These are phyloP conservation scores for Xerocomus brunneocitrinus DNA, from an alignment of 768 basidiomycete species.

Conservation along the genomic window DNA sequence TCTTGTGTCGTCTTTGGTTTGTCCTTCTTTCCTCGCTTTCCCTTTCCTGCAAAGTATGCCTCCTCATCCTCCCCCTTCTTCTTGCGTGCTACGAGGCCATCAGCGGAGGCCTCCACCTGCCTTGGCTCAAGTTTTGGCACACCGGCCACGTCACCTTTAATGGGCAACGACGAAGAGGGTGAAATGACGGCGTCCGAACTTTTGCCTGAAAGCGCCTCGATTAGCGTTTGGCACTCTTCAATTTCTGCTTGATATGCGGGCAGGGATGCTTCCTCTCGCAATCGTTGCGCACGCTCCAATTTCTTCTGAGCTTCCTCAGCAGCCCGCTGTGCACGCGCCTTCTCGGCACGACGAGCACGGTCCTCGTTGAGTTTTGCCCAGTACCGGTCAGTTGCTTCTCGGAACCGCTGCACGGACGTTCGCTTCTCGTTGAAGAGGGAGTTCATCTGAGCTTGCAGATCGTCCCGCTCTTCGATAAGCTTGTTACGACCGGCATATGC, in stretches of 20 bases:
- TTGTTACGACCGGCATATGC: conserved; percentile 74
- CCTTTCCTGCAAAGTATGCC: conserved; percentile 74
- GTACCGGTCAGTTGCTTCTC: conserved; percentile 80
- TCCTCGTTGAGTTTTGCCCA: conserved; percentile 87
- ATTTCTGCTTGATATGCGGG: conserved; percentile 93
- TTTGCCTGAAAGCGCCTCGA: conserved; percentile 79
- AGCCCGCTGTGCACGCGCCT: conserved; percentile 65
- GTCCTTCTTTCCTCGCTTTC: conserved; percentile 58
- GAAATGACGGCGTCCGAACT: conserved; percentile 40
- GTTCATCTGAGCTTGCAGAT: conserved; percentile 64
- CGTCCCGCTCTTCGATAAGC: conserved; percentile 84
- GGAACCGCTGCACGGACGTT: conserved; percentile 62
- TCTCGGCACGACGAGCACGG: conserved; percentile 76
- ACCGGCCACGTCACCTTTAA: conserved; percentile 46
- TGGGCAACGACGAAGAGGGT: conserved; percentile 39
- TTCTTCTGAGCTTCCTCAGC: conserved; percentile 77
- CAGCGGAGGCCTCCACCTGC: conserved; percentile 66
- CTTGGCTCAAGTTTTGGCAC: conserved; percentile 82
- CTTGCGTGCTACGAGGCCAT: conserved; percentile 73
- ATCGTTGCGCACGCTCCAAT: conserved; percentile 68
- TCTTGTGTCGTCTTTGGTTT: conserved; percentile 37
- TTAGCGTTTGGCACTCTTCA: conserved; percentile 92
- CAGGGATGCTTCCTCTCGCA: conserved; percentile 84
- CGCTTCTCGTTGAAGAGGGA: conserved; percentile 72
- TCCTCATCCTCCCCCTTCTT: conserved; percentile 92